A percentile compares a stretch with the other conserved stretches of the same genome.
Evolutionary conservation across 164 flowering plant genomes (phyloP).

Genomic region (Vitis rotundifolia): DNA sequence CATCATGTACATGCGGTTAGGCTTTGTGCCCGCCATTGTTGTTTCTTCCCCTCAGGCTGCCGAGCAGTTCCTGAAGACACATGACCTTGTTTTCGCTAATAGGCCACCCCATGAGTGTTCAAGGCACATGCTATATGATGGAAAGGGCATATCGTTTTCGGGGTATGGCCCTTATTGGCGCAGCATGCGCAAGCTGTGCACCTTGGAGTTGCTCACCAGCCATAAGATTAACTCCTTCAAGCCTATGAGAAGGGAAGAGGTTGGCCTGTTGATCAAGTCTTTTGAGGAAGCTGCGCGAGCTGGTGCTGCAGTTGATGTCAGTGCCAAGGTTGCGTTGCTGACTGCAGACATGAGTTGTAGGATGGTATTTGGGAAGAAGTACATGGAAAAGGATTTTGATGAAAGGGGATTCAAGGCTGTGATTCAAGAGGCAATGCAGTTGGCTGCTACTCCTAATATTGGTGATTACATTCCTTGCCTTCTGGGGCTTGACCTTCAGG

Average conservation of each 20-base stretch:
- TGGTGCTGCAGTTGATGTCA: slow-evolving; percentile 14
- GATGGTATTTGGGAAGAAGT: neutral
- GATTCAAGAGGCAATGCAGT: slow-evolving; percentile 38
- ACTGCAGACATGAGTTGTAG: slow-evolving; percentile 10
- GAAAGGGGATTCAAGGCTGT: slow-evolving; percentile 43
- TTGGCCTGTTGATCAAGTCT: slow-evolving; percentile 7
- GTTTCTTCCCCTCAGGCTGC: slow-evolving; percentile 27
- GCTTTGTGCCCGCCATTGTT: slow-evolving; percentile 14
- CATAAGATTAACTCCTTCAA: slow-evolving; percentile 20
- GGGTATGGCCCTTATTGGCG: slow-evolving; percentile 32
- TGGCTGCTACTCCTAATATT: slow-evolving; percentile 36
- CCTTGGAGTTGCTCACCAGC: slow-evolving; percentile 21
- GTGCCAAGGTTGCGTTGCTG: slow-evolving; percentile 14
- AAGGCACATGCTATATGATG: slow-evolving; percentile 7
- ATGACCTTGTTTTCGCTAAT: slow-evolving; percentile 26
- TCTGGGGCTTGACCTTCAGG: slow-evolving; percentile 26
- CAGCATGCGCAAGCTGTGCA: slow-evolving; percentile 24
- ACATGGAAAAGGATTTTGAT: neutral
- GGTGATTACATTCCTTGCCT: slow-evolving; percentile 47
- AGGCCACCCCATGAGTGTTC: slow-evolving; percentile 14
- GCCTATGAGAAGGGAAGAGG: slow-evolving; percentile 24
- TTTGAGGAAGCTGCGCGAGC: slow-evolving; percentile 4
- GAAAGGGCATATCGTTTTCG: slow-evolving; percentile 7
- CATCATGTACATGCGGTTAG: slow-evolving; percentile 24
- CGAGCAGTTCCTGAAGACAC: slow-evolving; percentile 19